Conservation (phyloP, 768 basidiomycete species). For the Podaxis sp. region DNA sequence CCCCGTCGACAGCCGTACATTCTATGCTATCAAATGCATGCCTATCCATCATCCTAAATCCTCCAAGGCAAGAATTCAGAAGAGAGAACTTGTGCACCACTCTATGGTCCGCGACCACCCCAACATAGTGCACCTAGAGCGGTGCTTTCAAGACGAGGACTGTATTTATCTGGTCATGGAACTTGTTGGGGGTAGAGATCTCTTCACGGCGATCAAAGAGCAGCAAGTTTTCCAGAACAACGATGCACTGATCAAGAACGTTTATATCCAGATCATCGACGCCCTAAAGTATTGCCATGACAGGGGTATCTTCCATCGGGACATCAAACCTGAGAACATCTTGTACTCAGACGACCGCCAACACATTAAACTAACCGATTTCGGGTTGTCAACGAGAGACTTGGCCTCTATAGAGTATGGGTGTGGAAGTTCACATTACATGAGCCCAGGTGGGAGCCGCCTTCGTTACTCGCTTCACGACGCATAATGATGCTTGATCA, state of each 20-base stretch:
- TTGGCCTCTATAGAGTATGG: constrained; percentile 44
- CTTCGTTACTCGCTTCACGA: neutral
- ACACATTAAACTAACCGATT: constrained; percentile 66
- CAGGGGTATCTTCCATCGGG: constrained; percentile 74
- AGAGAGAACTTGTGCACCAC: constrained; percentile 65
- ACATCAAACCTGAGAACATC: constrained; percentile 85
- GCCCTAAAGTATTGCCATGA: constrained; percentile 73
- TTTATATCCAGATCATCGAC: constrained; percentile 78
- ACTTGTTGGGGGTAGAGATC: constrained; percentile 54
- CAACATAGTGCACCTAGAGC: constrained; percentile 67
- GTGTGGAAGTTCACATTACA: constrained; percentile 60
- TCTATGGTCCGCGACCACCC: constrained; percentile 46
- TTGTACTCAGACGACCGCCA: constrained; percentile 51
- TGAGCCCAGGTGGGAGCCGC: constrained; percentile 57
- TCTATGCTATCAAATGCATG: constrained; percentile 77
- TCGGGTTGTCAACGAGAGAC: constrained; percentile 61
- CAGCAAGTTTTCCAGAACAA: constrained; percentile 49
- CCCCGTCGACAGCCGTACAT: constrained; percentile 30
- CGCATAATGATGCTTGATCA: constrained; percentile 18
- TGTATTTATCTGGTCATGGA: constrained; percentile 69
- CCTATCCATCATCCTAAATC: constrained; percentile 51
- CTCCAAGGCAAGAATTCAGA: constrained; percentile 54
- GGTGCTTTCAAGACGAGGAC: constrained; percentile 52
- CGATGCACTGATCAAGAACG: constrained; percentile 54
- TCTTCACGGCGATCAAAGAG: constrained; percentile 68